Conservation (phyloP, 192 early-diverging fungal genomes). For the Entomortierella parvispora region DNA sequence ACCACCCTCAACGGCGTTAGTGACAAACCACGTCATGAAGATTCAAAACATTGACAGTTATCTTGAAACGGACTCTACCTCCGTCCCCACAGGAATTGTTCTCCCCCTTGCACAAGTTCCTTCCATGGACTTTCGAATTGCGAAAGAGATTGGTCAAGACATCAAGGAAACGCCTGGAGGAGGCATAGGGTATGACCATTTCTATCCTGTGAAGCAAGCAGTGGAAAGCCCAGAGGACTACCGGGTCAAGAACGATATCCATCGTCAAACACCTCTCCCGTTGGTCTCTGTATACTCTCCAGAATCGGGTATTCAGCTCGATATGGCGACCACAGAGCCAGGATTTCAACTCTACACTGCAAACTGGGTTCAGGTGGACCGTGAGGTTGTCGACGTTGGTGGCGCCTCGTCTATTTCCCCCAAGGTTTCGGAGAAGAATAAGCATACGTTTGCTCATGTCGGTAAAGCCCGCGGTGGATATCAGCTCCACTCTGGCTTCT, state of each 20-base stretch:
- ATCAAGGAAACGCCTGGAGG: conserved; percentile 61
- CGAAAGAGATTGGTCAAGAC: conserved; percentile 64
- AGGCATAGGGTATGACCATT: conserved; percentile 84
- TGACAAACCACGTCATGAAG: conserved; percentile 65
- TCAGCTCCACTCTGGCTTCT: conserved; percentile 69
- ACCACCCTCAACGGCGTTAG: neutral
- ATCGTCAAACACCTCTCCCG: conserved; percentile 30
- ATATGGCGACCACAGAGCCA: conserved; percentile 73
- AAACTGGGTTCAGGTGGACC: conserved; percentile 64
- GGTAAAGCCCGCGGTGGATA: conserved; percentile 40
- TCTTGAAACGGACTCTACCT: conserved; percentile 61
- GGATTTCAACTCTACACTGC: conserved; percentile 90
- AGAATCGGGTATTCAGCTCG: conserved; percentile 69
- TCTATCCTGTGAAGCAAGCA: conserved; percentile 64
- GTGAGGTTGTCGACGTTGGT: conserved; percentile 52
- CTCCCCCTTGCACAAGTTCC: conserved; percentile 48
- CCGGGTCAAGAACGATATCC: conserved; percentile 19
- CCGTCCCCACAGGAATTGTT: conserved; percentile 80
- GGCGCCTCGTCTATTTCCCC: no score
- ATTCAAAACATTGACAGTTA: conserved; percentile 57
- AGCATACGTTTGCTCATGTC: conserved; percentile 47
- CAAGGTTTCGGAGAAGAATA: conserved; percentile 35
- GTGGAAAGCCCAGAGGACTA: conserved; percentile 5
- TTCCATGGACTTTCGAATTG: conserved; percentile 66
- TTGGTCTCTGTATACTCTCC: conserved; percentile 63